A percentile compares a stretch with the other conserved stretches of the same genome.
phyloP scores from a whole-genome alignment of 805 yeast genomes.

The Blastobotrys americana region DNA sequence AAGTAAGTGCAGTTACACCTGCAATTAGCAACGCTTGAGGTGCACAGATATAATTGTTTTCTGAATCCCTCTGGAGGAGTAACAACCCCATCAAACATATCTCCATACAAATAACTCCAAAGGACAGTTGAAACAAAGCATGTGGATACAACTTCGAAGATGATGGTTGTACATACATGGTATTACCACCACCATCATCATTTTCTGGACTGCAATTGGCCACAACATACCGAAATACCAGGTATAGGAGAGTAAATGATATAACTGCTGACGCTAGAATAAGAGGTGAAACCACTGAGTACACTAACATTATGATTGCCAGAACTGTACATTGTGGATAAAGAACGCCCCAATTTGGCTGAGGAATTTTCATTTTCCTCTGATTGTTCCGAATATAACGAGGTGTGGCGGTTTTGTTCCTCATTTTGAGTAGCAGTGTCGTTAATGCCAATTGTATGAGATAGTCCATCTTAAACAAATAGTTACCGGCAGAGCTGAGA shows the following conservation, averaged over 20 bases:
- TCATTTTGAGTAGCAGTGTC: slow-evolving; percentile 16
- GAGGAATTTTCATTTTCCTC: not conserved
- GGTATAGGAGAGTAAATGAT: slow-evolving; percentile 48
- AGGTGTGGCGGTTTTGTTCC: not conserved
- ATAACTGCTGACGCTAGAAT: slow-evolving; percentile 55
- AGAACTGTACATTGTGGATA: slow-evolving; percentile 73
- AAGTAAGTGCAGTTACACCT: slow-evolving; percentile 44
- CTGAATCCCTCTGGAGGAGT: slow-evolving; percentile 49
- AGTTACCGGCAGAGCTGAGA: slow-evolving; percentile 65
- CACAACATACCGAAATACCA: slow-evolving; percentile 66
- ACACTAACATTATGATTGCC: slow-evolving; percentile 71
- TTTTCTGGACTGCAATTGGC: slow-evolving; percentile 58
- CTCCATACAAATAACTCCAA: slow-evolving; percentile 78
- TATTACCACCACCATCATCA: slow-evolving; percentile 23
- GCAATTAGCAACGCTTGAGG: slow-evolving; percentile 49
- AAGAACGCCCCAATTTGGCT: slow-evolving; percentile 62
- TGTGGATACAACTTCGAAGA: slow-evolving; percentile 45
- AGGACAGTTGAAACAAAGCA: slow-evolving; percentile 68
- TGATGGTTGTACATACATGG: slow-evolving; percentile 14
- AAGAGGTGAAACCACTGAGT: slow-evolving; percentile 72
- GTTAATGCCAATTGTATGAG: slow-evolving; percentile 36
- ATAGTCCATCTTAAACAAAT: slow-evolving; percentile 52
- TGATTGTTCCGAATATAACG: not conserved
- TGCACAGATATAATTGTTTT: slow-evolving; percentile 38
- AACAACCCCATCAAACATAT: slow-evolving; percentile 71